A percentile compares a stretch with the other conserved stretches of the same genome.
Evolutionary conservation across 306 rosid genomes (phyloP).

Genomic region (Alnus rubra): DNA sequence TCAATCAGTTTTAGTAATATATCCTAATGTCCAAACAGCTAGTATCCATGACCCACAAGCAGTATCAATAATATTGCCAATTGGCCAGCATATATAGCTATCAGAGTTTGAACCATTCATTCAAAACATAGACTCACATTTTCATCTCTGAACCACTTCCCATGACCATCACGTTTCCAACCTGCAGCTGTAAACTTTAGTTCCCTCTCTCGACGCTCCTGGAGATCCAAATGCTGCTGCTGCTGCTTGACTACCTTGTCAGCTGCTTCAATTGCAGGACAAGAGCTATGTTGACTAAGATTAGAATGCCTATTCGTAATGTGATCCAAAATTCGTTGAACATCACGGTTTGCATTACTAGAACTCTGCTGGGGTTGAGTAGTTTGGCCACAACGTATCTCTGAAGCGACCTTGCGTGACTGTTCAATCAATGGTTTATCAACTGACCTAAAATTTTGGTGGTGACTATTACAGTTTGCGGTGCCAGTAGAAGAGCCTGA

Average conservation of each 20-base stretch:
- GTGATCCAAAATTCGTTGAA: slow-evolving; percentile 9
- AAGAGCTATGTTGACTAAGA: slow-evolving; percentile 1
- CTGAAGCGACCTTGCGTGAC: slow-evolving; percentile 28
- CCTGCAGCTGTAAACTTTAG: slow-evolving; percentile 48
- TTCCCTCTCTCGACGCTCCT: slow-evolving; percentile 41
- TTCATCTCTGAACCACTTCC: slow-evolving; percentile 48
- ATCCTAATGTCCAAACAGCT: too few species aligned
- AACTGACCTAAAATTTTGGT: slow-evolving; percentile 22
- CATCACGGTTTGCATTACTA: slow-evolving; percentile 16
- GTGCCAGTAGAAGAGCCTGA: slow-evolving; percentile 27
- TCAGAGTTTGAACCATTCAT: not conserved
- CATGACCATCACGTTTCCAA: slow-evolving; percentile 47
- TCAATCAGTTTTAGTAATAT: not conserved
- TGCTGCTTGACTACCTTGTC: slow-evolving; percentile 15
- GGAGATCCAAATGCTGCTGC: slow-evolving; percentile 29
- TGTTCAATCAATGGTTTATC: slow-evolving; percentile 31
- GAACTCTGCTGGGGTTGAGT: slow-evolving; percentile 10
- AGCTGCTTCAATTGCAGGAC: slow-evolving; percentile 14
- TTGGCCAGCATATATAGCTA: not conserved
- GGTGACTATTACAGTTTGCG: slow-evolving; percentile 22
- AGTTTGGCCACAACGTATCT: slow-evolving; percentile 16
- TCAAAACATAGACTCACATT: slow-evolving; percentile 34
- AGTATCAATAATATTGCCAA: not conserved
- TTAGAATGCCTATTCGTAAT: slow-evolving; percentile 17
- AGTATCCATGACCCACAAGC: not conserved